Evolutionary conservation across 495 filamentous ascomycete genomes (phyloP), one percentile per base, ranked within the genome.

Genomic region (Xylaria venustula): DNA sequence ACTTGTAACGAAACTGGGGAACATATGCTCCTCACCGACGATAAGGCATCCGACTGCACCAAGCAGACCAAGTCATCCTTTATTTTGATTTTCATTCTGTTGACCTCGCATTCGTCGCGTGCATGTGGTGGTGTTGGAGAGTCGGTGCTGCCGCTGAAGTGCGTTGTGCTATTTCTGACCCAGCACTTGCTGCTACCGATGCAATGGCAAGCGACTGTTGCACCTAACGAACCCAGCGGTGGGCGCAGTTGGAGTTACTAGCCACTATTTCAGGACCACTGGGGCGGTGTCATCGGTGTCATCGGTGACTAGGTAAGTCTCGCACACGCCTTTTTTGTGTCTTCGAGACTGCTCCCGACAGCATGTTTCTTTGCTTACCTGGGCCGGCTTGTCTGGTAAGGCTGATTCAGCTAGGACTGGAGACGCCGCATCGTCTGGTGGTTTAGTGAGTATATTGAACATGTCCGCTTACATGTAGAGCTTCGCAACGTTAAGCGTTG

Each of bases 321-420:
- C 15, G 23, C 20, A 8, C 23, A 32, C 12, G 22, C 22, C 22
- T 58, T 41, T 4, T 48, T 22, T 37, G 44, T 30, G 30, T 58
- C 45, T 48, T 36, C 20, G 12, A 53, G 26, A 15, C 50, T 53
- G 34, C 22, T 54, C 23, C 36, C 17, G 15, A 19, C 42, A n/a
- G n/a, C 40, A 8, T 15, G 36, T 19, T 40, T 45, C 37, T 52
- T 25, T 45, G 49, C 58, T 54, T 40, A 48, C 41, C 50, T 61
- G 5, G 41, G 1, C 42, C 28, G 28, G 49, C 19, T 47, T 52
- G 48, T 48, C 58, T 48, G 23, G 58, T 54, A 61, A 41, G 58
- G 58, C 58, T 61, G 58, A 32, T 32, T 61, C 58, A 61, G 58
- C 58, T 61, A 61, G 58, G 58, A 54, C 58, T 40, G 17, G 28